phyloP scores from a whole-genome alignment of 2,329 filamentous ascomycete species.

The Fusarium sulawesiense region DNA sequence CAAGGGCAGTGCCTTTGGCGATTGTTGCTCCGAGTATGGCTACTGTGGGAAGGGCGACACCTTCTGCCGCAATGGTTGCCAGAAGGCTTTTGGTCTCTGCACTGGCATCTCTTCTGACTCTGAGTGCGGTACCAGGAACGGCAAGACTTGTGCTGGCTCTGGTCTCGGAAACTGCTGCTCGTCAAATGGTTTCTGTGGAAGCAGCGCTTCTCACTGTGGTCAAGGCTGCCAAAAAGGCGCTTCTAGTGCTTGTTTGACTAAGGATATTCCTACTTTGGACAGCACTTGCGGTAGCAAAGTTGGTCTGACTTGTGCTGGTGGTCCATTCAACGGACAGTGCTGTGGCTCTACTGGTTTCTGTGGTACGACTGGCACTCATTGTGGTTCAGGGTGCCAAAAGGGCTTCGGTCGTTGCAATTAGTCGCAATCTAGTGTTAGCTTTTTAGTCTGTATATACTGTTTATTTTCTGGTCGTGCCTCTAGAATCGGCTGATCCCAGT shows the following conservation, averaged over 20 bases:
- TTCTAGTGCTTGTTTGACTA: neutral
- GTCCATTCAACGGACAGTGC: conserved; percentile 17
- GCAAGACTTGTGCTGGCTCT: conserved; percentile 13
- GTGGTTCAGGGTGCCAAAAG: neutral
- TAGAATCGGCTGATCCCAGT: too few relatives aligned
- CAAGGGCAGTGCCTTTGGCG: conserved; percentile 2
- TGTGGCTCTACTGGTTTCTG: conserved; percentile 3
- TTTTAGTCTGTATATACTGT: too few relatives aligned
- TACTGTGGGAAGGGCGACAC: conserved; percentile 6
- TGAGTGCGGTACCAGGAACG: conserved; percentile 11
- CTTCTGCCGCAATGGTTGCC: conserved; percentile 2
- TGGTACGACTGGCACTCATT: neutral
- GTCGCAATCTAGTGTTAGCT: too few relatives aligned
- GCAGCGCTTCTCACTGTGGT: conserved; percentile 4
- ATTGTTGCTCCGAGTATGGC: conserved; percentile 11
- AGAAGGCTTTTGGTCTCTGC: neutral
- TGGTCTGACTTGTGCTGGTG: conserved; percentile 11
- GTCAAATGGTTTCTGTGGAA: conserved; percentile 11
- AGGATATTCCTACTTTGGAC: neutral
- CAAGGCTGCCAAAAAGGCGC: conserved; percentile 16
- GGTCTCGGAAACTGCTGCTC: conserved; percentile 21
- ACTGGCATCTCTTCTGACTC: neutral
- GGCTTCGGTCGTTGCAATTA: too few relatives aligned
- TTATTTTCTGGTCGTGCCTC: too few relatives aligned
- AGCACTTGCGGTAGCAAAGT: conserved; percentile 5